These are phyloP conservation scores for Acanthamoeba castellanii DNA, from an alignment of 208 protist genomes.

Conservation along the genomic window DNA sequence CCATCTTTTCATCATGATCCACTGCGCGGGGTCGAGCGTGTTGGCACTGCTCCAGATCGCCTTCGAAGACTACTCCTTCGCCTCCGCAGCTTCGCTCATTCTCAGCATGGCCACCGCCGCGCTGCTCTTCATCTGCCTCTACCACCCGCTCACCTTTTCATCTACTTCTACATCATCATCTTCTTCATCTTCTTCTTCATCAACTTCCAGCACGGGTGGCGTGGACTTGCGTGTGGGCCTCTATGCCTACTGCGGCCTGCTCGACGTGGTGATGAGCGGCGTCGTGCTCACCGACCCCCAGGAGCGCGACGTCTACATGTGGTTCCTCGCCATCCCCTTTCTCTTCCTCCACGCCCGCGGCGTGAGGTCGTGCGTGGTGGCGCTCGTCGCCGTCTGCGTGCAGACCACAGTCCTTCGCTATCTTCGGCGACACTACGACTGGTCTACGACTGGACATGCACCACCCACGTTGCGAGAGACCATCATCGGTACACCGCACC, in stretches of 20 bases:
- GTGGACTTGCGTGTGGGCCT: neutral
- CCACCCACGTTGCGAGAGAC: too few species aligned
- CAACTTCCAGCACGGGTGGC: too few species aligned
- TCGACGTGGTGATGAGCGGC: neutral
- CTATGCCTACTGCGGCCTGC: neutral
- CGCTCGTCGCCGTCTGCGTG: neutral
- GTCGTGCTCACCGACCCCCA: neutral
- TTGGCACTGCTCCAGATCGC: neutral
- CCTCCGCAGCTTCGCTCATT: neutral
- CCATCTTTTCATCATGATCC: neutral
- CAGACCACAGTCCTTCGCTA: neutral
- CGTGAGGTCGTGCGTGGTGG: neutral
- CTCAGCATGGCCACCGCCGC: neutral
- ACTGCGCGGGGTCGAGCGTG: neutral
- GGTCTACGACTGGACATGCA: too few species aligned
- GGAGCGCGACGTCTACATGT: neutral
- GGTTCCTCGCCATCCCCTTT: neutral
- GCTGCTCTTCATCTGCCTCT: neutral
- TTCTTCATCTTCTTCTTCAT: neutral
- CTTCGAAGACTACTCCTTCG: neutral
- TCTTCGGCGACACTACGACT: neutral
- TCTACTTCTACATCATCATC: neutral
- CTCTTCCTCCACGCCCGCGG: slow-evolving; percentile 7
- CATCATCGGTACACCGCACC: too few species aligned
- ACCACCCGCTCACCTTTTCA: neutral